Evolutionary conservation across 2,329 filamentous ascomycete genomes (phyloP), one percentile per base, ranked within the genome.

Genomic region (Nemania serpens): DNA sequence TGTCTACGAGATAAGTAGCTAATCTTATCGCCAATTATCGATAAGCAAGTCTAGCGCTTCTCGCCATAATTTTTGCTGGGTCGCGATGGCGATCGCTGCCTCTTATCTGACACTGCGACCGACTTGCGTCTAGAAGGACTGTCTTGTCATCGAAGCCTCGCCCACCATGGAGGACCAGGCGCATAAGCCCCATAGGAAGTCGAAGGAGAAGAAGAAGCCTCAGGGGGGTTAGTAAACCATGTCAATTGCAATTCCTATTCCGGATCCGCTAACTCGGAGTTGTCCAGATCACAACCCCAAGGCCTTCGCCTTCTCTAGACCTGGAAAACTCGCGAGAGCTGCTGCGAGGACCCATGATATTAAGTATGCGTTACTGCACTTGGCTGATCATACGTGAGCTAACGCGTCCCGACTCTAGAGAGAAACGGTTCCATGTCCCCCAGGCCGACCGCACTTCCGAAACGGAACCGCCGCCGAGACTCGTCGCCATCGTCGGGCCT

Each of bases 381-480:
- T 5, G 10, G 55, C 25, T 2, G 3, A 17, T 5, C 2, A 20
- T 10, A 36, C 10, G 29, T 36, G 17, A 55, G 34, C 53, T 67
- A 15, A 65, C 7, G 13, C 20, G 55, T 5, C 25, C 25, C 18
- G 88, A 97, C 77, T 42, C 2, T 33, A 95, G 92, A 83, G 96
- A 99, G 78, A 97, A 96, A 78, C 87, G 94, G 61, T 84, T 98
- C 41, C 96, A 99, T 82, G 95, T 99, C 17, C 95, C 95, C 46
- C 90, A 97, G 75, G 91, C 98, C 79, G 95, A 99, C 81, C 89
- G 96, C 68, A 82, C 98, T 29, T 94, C 95, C 67, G 94, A 98
- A 77, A 63, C 63, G 25, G 95, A 98, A 79, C 91, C 95, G 15
- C 93, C 95, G 25, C 95, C 95, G 60, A 87, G 96, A 61, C 88